Base-by-base conservation (phyloP, 2,329 filamentous ascomycete species). In the Annulohypoxylon truncatum region DNA sequence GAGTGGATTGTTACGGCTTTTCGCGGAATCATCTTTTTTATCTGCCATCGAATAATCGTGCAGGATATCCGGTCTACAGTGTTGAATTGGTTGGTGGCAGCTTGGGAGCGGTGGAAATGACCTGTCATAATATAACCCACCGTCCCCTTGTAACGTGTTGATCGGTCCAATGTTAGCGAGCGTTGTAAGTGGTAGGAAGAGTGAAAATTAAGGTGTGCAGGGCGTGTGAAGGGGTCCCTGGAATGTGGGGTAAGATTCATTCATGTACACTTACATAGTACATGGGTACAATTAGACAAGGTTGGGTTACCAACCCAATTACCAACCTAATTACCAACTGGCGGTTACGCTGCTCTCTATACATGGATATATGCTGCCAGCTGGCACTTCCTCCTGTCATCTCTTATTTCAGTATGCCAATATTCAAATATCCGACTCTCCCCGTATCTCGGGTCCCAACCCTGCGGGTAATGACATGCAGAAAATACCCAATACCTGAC, bases 401-500 rank as follows among this genome's bases (percentile, higher is more conserved):
- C n/a, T 46, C 13, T 44, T 50, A 42, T 56, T 18, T 56, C 24
- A 28, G 22, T 63, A 63, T 28, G 6, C 26, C 18, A 38, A 29
- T 54, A 53, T 35, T 40, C 42, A 22, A 46, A 18, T 42, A 42
- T 46, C 22, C 51, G 28, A 8, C 46, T 29, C n/a, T 46, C 58
- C 57, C 57, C 57, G 31, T 66, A 66, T 63, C 60, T 64, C 54
- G 60, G 60, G 54, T 64, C 46, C 8, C 29, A 42, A 44, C 26
- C 52, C 60, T 57, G 38, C 55, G 61, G 60, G 60, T 64, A 64
- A 67, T 64, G 64, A 57, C 64, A 67, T 64, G 64, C 59, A 59
- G 31, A 46, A 46, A 31, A 42, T 42, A 22, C 38, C 3, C 1
- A 42, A 22, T 42, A 42, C 38, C 15, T 42, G 31, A n/a, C 31